Evolutionary conservation across 1,284 basidiomycete species (phyloP), one percentile per base, ranked within the genome.

Genomic region (Boletellus deceptivus): DNA sequence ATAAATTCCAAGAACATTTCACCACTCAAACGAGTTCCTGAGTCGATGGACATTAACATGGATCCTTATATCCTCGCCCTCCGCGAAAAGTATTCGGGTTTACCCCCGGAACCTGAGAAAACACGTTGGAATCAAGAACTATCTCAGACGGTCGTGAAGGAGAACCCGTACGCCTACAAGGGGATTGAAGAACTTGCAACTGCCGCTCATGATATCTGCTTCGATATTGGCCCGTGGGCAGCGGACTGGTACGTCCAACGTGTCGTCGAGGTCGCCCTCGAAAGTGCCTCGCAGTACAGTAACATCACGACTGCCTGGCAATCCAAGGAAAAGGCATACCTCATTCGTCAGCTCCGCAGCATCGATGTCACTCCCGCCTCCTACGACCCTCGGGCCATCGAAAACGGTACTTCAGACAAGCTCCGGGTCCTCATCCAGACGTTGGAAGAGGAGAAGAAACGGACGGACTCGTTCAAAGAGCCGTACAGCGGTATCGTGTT

Each of bases 401-500:
- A 72, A 3, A 65, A 67, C 2, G 80, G 78, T 5, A 67, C 73
- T 18, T 80, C 84, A 0, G 72, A 79, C 49, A 88, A 87, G 60
- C 74, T 83, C 2, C 71, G 73, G 1, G 73, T 71, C 7, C 77
- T 91, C 4, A 68, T 90, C 35, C 63, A 73, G 20, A 74, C 73
- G 20, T 70, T 93, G 14, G 59, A 82, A 9, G 56, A 68, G 10
- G 81, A 89, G 63, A 83, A 89, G 46, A 63, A 61, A 2, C 70
- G 75, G 5, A 75, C 79, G 20, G 79, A 84, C 52, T 61, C 63
- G 0, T 54, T 52, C 6, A 72, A 77, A 40, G 84, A 87, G 56
- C 63, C 72, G 0, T 91, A 86, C 61, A 87, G 83, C 50, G 79
- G 81, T 0, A 77, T 92, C 43, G 67, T 91, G 18, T 93, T 92